Percentiles rank a stretch among this genome's conserved stretches.
Conservation (phyloP, 257 asterid species). For the Jaltomata sinuosa region DNA sequence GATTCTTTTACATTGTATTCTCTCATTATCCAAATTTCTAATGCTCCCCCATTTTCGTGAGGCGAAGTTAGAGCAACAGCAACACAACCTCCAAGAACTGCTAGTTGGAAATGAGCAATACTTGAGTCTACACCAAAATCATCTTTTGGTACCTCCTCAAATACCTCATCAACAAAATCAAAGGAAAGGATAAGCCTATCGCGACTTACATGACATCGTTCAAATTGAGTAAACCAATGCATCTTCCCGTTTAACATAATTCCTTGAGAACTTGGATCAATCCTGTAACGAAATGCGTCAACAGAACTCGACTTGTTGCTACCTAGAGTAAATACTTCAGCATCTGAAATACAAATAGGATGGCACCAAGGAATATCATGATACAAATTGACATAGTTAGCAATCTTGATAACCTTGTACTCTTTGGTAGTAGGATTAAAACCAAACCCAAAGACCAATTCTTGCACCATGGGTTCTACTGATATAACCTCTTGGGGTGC, state of each 20-base stretch:
- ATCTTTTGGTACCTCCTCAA: not conserved
- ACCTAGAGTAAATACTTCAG: not conserved
- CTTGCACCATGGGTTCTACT: too few species aligned
- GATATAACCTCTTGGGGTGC: too few species aligned
- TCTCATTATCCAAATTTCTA: too few species aligned
- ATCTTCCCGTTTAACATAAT: not conserved
- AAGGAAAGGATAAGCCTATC: conserved; percentile 8
- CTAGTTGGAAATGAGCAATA: conserved; percentile 11
- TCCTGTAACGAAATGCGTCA: not conserved
- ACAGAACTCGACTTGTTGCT: not conserved
- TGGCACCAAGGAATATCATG: too few species aligned
- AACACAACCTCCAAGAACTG: conserved; percentile 16
- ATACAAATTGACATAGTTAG: too few species aligned
- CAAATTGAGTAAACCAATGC: conserved; percentile 22
- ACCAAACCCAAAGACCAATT: conserved; percentile 28
- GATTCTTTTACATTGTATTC: not conserved
- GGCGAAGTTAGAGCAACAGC: not conserved
- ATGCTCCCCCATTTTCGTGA: too few species aligned
- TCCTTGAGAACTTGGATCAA: not conserved
- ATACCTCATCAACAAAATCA: conserved; percentile 14
- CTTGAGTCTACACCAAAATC: not conserved
- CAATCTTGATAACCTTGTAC: conserved; percentile 23
- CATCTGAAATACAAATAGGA: conserved; percentile 1
- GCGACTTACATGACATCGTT: not conserved
- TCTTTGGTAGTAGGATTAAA: conserved; percentile 10